Evolutionary conservation across 768 basidiomycete species (phyloP).

Genomic region (Pisolithus orientalis): DNA sequence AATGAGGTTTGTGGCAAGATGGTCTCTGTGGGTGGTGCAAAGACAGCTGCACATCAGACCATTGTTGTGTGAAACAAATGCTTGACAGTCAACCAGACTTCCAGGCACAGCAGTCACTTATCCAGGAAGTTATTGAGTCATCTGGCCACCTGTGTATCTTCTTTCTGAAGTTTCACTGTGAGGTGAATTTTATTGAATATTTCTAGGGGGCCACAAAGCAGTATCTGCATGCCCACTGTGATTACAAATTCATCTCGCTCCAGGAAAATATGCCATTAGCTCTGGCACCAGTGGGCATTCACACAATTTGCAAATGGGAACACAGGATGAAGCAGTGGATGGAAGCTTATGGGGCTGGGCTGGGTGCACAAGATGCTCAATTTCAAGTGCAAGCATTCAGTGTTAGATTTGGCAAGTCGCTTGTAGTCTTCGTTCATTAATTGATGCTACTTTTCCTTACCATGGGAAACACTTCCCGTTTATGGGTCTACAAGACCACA

Average conservation of each 20-base stretch:
- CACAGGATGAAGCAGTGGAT: slow-evolving; percentile 14
- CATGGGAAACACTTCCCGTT: too few species aligned
- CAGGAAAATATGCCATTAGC: slow-evolving; percentile 20
- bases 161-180: too few species aligned
- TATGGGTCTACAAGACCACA: too few species aligned
- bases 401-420: too few species aligned
- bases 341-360: slow-evolving; percentile 10
- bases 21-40: too few species aligned
- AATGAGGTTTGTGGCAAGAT: slow-evolving; percentile 25
- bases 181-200: too few species aligned
- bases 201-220: too few species aligned
- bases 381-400: slow-evolving; percentile 6
- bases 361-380: slow-evolving; percentile 11
- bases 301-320: slow-evolving; percentile 11
- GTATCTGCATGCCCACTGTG: slow-evolving; percentile 12
- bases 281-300: slow-evolving; percentile 9
- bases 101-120: slow-evolving; percentile 13
- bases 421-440: too few species aligned
- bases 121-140: slow-evolving; percentile 20
- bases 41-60: too few species aligned
- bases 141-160: slow-evolving; percentile 24
- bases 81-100: slow-evolving; percentile 23
- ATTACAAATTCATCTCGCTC: slow-evolving; percentile 19
- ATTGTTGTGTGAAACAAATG: slow-evolving; percentile 19
- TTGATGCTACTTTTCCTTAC: too few species aligned